These are phyloP conservation scores for Camelina neglecta DNA, from an alignment of 345 rosid species.

Conservation along the genomic window DNA sequence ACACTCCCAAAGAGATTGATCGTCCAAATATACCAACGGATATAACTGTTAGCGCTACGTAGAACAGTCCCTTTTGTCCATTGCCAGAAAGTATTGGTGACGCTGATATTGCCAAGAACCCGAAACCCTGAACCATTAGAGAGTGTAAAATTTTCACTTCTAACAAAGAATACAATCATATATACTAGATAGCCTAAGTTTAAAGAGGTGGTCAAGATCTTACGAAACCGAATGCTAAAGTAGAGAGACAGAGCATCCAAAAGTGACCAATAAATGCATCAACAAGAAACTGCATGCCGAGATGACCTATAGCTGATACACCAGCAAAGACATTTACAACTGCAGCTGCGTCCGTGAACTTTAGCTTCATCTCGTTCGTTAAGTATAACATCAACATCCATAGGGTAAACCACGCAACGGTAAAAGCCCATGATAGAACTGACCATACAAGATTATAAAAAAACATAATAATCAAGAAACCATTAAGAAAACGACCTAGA, in stretches of 20 bases:
- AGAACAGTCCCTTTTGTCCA: slow-evolving; percentile 28
- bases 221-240: slow-evolving; percentile 36
- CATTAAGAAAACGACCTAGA: background rate
- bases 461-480: background rate
- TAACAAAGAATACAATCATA: background rate
- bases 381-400: slow-evolving; percentile 47
- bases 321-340: slow-evolving; percentile 44
- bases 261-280: slow-evolving; percentile 42
- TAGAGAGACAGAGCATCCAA: slow-evolving; percentile 47
- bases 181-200: background rate
- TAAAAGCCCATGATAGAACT: slow-evolving; percentile 44
- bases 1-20: slow-evolving; percentile 41
- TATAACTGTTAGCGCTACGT: slow-evolving; percentile 28
- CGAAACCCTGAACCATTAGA: slow-evolving; percentile 35
- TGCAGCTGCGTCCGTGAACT: slow-evolving; percentile 41
- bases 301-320: slow-evolving; percentile 42
- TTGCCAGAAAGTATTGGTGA: slow-evolving; percentile 27
- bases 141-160: background rate
- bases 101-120: slow-evolving; percentile 41
- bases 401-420: slow-evolving; percentile 42
- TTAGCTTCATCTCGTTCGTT: slow-evolving; percentile 40
- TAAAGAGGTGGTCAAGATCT: background rate
- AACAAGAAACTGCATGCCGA: slow-evolving; percentile 41
- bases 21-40: slow-evolving; percentile 43
- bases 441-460: background rate